A percentile compares a stretch with the other conserved stretches of the same genome.
Conservation (phyloP, 2,329 filamentous ascomycete species). For the Dothidotthia symphoricarpi region DNA sequence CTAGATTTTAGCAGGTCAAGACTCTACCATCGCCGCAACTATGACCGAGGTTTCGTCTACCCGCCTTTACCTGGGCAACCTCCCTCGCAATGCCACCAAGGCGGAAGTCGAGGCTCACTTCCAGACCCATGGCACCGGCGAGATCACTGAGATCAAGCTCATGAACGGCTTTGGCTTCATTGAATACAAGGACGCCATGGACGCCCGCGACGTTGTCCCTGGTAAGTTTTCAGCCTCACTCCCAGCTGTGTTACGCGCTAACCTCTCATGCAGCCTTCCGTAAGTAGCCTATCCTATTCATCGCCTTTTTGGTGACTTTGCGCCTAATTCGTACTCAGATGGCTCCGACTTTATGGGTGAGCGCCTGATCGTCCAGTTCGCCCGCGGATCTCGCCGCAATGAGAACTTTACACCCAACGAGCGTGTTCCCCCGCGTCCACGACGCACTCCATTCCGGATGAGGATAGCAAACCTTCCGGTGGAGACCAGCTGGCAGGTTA, state of each 20-base stretch:
- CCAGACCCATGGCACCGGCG: slow-evolving; percentile 89
- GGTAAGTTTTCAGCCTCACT: slow-evolving; percentile 60
- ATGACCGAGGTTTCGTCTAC: slow-evolving; percentile 92
- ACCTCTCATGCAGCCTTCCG: slow-evolving; percentile 51
- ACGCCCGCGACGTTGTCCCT: slow-evolving; percentile 96
- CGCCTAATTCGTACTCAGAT: slow-evolving; percentile 57
- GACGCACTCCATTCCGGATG: slow-evolving; percentile 95
- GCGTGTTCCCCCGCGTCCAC: slow-evolving; percentile 72
- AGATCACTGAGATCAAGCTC: slow-evolving; percentile 98
- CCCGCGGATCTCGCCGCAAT: slow-evolving; percentile 77
- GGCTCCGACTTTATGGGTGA: slow-evolving; percentile 98
- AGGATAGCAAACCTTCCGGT: slow-evolving; percentile 93
- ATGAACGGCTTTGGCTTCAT: slow-evolving; percentile 99
- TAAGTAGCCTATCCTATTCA: slow-evolving; percentile 43
- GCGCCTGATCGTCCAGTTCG: slow-evolving; percentile 96
- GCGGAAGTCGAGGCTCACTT: slow-evolving; percentile 96
- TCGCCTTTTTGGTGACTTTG: too few species aligned
- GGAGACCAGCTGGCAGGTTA: slow-evolving; percentile 99
- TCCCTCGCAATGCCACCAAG: slow-evolving; percentile 95
- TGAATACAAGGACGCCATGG: slow-evolving; percentile 97
- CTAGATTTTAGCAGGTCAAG: slow-evolving; percentile 29
- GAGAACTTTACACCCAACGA: slow-evolving; percentile 63
- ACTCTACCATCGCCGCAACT: slow-evolving; percentile 14
- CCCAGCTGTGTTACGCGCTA: slow-evolving; percentile 18
- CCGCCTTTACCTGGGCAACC: slow-evolving; percentile 94